These are phyloP conservation scores for Coemansia sp. DNA, from an alignment of 192 early-diverging fungal genomes.

Conservation along the genomic window DNA sequence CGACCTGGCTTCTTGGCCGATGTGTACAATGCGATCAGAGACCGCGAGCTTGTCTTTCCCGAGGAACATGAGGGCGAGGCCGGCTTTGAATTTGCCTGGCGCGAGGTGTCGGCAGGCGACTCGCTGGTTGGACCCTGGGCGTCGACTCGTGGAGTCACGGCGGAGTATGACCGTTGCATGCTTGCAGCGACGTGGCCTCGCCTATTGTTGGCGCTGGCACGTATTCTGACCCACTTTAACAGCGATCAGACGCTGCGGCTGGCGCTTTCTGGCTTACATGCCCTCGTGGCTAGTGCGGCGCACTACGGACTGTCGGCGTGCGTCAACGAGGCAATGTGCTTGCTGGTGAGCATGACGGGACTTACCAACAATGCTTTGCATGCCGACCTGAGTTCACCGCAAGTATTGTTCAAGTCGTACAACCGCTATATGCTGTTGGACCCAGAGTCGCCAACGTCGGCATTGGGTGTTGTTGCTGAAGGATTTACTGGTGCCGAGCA, in stretches of 20 bases:
- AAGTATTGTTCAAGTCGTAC: slow-evolving; percentile 33
- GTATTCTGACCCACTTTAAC: slow-evolving; percentile 20
- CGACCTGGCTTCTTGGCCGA: slow-evolving; percentile 76
- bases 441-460: slow-evolving; percentile 41
- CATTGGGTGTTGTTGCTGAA: slow-evolving; percentile 39
- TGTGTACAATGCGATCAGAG: slow-evolving; percentile 88
- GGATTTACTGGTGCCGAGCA: slow-evolving; percentile 32
- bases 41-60: slow-evolving; percentile 93
- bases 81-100: slow-evolving; percentile 96
- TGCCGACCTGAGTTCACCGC: slow-evolving; percentile 29
- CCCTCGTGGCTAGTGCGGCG: slow-evolving; percentile 50
- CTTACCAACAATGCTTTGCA: slow-evolving; percentile 37
- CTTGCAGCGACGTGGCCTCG: slow-evolving; percentile 77
- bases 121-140: slow-evolving; percentile 60
- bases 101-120: slow-evolving; percentile 62
- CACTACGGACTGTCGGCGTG: slow-evolving; percentile 75
- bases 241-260: slow-evolving; percentile 33
- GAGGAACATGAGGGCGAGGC: slow-evolving; percentile 96
- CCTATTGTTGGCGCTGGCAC: slow-evolving; percentile 62
- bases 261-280: slow-evolving; percentile 36
- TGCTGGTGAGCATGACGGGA: slow-evolving; percentile 77
- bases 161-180: slow-evolving; percentile 79
- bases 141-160: slow-evolving; percentile 59
- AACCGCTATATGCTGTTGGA: slow-evolving; percentile 36
- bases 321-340: slow-evolving; percentile 78